Base-by-base conservation (phyloP, 768 basidiomycete species). In the Favolaschia claudopus region DNA sequence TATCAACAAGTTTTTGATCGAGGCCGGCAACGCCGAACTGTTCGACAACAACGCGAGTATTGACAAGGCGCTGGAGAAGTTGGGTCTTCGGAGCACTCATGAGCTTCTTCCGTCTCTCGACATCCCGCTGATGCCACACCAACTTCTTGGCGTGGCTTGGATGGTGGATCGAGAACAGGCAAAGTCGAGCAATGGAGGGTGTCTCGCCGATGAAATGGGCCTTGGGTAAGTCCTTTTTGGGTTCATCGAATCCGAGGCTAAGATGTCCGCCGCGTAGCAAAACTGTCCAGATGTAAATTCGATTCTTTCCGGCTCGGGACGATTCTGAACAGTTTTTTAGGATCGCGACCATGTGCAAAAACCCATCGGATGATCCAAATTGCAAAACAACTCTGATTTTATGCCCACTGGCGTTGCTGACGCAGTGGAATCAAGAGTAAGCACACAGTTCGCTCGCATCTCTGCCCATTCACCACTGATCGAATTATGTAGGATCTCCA, bases 121-220 rank as follows among this genome's bases (percentile, higher is more conserved):
- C 15, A 76, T 90, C 24, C 70, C 80, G 0, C 72, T 91, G 32
- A 85, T 91, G 85, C 80, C 89, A 10, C 90, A 91, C 69, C 87
- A 91, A 64, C 76, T 81, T 17, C 83, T 92, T 46, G 83, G 81
- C 8, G 84, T 84, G 1, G 77, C 81, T 5, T 90, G 86, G 84
- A 87, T 89, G 86, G 51, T 84, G 2, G 78, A 83, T 27, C 79
- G 80, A 59, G 77, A 87, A 64, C 64, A 70, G 22, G 73, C 72
- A 39, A 63, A 67, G 32, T 31, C 56, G 2, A 57, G 77, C 13
- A 79, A 80, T 65, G 83, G 84, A 7, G 84, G 84, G 1, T 79
- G 79, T 43, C 64, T 85, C 6, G 80, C 76, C 2, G 84, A 85
- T 49, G 83, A 84, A 43, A 82, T 83, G 81, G 89, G 89, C 50